Conservation (phyloP, 345 rosid species). For the Syzygium oleosum region DNA sequence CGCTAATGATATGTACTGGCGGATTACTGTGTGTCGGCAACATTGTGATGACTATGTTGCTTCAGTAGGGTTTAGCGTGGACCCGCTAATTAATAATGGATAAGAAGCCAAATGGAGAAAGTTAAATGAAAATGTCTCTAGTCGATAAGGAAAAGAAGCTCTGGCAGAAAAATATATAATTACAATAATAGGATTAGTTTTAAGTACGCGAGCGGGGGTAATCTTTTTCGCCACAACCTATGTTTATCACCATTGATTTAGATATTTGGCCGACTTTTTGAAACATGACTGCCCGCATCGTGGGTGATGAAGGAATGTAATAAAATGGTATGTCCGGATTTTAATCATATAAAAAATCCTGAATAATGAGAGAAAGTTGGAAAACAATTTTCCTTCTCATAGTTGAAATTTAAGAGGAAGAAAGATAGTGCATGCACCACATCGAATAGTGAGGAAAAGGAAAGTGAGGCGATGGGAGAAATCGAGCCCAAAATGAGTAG, state of each 20-base stretch:
- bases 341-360: not conserved
- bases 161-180: not conserved
- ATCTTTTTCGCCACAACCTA: not conserved
- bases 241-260: not conserved
- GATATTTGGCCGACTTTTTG: not conserved
- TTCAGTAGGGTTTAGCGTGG: not conserved
- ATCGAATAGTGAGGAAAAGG: not conserved
- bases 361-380: not conserved
- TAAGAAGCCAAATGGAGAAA: not conserved
- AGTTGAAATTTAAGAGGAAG: not conserved
- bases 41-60: not conserved
- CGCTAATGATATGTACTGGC: not conserved
- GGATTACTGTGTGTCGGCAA: not conserved
- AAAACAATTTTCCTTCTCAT: not conserved
- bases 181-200: not conserved
- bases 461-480: not conserved
- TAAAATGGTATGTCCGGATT: no score
- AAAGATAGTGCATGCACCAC: not conserved
- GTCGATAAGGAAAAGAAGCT: not conserved
- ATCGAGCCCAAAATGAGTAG: not conserved
- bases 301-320: no score
- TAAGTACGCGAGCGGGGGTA: not conserved
- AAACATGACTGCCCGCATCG: not conserved
- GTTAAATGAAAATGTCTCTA: not conserved
- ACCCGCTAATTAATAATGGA: not conserved